Percentiles rank a stretch among this genome's conserved stretches.
phyloP scores from a whole-genome alignment of 2,329 filamentous ascomycete species.

The Sclerotinia sclerotiorum region DNA sequence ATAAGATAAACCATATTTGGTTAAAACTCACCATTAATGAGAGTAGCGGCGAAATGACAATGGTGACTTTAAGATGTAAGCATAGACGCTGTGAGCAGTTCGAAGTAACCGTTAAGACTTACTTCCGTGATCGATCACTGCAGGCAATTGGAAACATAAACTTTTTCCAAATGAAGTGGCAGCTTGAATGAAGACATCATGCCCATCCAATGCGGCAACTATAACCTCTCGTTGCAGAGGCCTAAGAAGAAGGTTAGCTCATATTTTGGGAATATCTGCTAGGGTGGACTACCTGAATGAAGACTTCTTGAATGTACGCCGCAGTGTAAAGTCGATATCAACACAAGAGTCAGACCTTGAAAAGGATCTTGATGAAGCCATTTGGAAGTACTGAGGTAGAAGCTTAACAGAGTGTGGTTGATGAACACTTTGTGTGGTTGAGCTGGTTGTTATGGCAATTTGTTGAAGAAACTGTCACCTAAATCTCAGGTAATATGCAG shows the following conservation, averaged over 20 bases:
- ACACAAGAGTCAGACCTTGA: slow-evolving; percentile 51
- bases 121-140: slow-evolving; percentile 84
- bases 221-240: slow-evolving; percentile 89
- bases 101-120: slow-evolving; percentile 43
- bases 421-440: neutral
- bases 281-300: slow-evolving; percentile 61
- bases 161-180: slow-evolving; percentile 91
- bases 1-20: neutral
- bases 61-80: slow-evolving; percentile 64
- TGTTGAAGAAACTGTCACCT: neutral
- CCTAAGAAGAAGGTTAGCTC: slow-evolving; percentile 47
- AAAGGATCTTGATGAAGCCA: slow-evolving; percentile 46
- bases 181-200: slow-evolving; percentile 93
- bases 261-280: neutral
- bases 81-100: slow-evolving; percentile 14
- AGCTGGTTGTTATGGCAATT: neutral
- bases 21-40: slow-evolving; percentile 72
- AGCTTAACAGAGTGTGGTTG: neutral
- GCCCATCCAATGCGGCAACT: slow-evolving; percentile 71
- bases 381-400: slow-evolving; percentile 20
- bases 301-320: slow-evolving; percentile 70
- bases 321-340: slow-evolving; percentile 73
- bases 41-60: slow-evolving; percentile 85
- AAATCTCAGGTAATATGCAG: neutral
- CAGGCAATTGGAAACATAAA: slow-evolving; percentile 88